Base-by-base conservation (phyloP, 2,329 filamentous ascomycete species). In the Diplodia mutila region DNA sequence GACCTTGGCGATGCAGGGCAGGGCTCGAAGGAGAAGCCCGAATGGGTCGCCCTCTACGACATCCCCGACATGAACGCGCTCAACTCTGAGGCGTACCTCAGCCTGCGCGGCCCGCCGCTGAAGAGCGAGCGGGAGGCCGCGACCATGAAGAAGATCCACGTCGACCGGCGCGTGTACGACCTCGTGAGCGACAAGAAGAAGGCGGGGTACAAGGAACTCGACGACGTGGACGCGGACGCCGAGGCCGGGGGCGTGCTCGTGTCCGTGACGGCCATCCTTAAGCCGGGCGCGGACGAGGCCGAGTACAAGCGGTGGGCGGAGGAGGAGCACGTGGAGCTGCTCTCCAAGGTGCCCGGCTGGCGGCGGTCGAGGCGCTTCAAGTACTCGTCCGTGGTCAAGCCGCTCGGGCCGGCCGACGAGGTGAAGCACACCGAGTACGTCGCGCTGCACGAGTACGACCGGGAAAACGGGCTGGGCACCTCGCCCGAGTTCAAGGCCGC, bases 1-100 rank as follows among this genome's bases (percentile, higher is more conserved):
- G 91, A 94, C 76, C 80, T 82, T 61, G 18, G 80, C 11, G 74
- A 73, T 25, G 68, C 55, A 39, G 69, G 25, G 69, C 75, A 70
- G 67, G 75, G 76, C 70, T 73, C 77, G 69, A 78, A 82, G 64
- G 75, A 81, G 71, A 76, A 83, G 70, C 92, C 91, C 1, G 85
- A 88, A 71, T 97, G 89, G 83, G 87, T 94, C 76, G 93, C 93
- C 37, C 81, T 90, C 67, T 97, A 97, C 83, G 92, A 97, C 77
- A 87, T 95, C 71, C 89, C 87, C 39, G 88, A 90, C 75, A 92
- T 94, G 86, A 80, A 85, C 53, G 87, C 87, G 73, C 84, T 97
- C 75, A 86, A 87, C 61, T 88, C 89, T 59, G 86, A 90, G 64
- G 85, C 88, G 2, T 97, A 97, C 80, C 87, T 86, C 12, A 80